Percentiles rank a stretch among this genome's conserved stretches.
These are phyloP conservation scores for Apiospora hydei DNA, from an alignment of 2,329 filamentous ascomycete genomes.

Conservation along the genomic window DNA sequence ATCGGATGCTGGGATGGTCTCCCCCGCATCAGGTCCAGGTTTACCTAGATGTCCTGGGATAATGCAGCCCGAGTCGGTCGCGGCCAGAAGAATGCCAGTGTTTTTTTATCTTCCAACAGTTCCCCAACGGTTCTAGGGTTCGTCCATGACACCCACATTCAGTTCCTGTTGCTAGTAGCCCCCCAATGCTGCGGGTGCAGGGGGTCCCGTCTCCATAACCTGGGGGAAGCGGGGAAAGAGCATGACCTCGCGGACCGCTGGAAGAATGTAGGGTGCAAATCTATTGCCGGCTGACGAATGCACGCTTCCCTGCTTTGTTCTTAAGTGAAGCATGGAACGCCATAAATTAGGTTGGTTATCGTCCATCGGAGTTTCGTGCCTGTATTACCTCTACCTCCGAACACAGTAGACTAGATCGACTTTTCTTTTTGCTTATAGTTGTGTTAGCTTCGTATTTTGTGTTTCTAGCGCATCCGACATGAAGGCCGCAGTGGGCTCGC, in stretches of 20 bases:
- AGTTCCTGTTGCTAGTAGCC: not conserved
- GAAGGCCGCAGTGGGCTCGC: not conserved
- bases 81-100: too few relatives aligned
- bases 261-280: not conserved
- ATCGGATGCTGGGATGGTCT: not conserved
- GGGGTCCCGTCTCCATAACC: not conserved
- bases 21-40: not conserved
- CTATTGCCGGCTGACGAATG: not conserved
- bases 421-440: not conserved
- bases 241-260: not conserved
- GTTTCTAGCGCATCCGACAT: not conserved
- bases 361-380: not conserved
- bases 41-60: not conserved
- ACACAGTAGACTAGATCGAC: not conserved
- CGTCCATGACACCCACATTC: not conserved
- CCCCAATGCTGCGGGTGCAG: not conserved
- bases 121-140: too few relatives aligned
- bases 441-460: too few relatives aligned
- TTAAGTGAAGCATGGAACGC: not conserved
- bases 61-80: not conserved
- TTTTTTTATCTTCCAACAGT: too few relatives aligned
- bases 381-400: too few relatives aligned
- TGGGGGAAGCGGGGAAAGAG: slow-evolving; percentile 9
- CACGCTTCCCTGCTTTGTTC: not conserved
- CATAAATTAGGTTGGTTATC: not conserved